Base-by-base conservation (phyloP, 2,329 filamentous ascomycete genomes). In the Aspergillus uvarum region DNA sequence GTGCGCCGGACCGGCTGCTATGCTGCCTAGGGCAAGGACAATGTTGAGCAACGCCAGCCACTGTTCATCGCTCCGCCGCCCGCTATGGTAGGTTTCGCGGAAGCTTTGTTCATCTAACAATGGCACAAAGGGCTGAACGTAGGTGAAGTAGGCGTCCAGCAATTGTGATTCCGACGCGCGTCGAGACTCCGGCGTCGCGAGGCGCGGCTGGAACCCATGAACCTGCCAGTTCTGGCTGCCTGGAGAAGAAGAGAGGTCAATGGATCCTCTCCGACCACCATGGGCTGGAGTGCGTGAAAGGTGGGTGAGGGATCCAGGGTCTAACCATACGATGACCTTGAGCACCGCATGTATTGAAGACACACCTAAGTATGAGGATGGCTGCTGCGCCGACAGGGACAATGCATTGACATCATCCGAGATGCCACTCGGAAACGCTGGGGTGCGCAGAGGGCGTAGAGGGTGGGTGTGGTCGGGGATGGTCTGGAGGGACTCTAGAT, bases 21-120 rank as follows among this genome's bases (percentile, higher is more conserved):
- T 86, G 67, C 87, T 89, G 14, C 89, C 89, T 77, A 92, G 85
- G 4, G 89, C 88, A 65, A 91, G 88, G 4, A 92, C 88, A 78
- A 90, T 90, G 71, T 92, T 92, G 21, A 91, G 77, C 6, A 92
- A 76, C 8, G 87, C 86, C 19, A 91, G 80, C 89, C 89, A 92
- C 21, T 88, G 83, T 1, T 84, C 80, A 70, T 92, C 89, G 60
- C 81, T 85, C 19, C 88, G 81, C 63, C 85, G 83, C 11, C 84
- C 85, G 59, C 84, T 82, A 16, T 87, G 77, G 66, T 88, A 89
- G 55, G 85, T 85, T 10, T 86, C 85, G 63, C 87, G 85, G 72
- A 92, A 91, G 10, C 84, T 82, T 19, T 84, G 83, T 72, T 92
- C 89, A 65, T 92, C 89, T 3, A 92, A 80, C 82, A 92, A 86